A percentile compares a stretch with the other conserved stretches of the same genome.
Conservation (phyloP, 805 yeast species). For the Tetrapisispora arboricola region DNA sequence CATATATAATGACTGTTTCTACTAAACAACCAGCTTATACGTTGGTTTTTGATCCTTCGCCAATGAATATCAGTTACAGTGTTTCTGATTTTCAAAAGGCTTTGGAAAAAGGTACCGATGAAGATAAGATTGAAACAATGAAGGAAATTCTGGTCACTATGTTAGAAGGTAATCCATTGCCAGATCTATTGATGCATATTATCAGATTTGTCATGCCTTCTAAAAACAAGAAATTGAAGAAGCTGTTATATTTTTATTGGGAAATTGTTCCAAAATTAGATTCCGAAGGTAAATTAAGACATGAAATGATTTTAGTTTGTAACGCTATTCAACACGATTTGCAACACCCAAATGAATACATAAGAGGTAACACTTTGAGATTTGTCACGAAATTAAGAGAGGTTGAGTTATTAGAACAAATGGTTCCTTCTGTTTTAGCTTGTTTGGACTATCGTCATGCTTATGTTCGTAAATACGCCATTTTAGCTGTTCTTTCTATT, state of each 20-base stretch:
- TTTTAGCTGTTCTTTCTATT: slow-evolving; percentile 78
- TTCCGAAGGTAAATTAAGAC: slow-evolving; percentile 81
- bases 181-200: slow-evolving; percentile 90
- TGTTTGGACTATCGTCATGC: slow-evolving; percentile 96
- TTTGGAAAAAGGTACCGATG: slow-evolving; percentile 85
- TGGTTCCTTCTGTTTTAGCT: slow-evolving; percentile 83
- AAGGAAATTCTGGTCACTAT: slow-evolving; percentile 73
- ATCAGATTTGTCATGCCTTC: slow-evolving; percentile 97
- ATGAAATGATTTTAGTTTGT: slow-evolving; percentile 97
- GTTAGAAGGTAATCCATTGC: slow-evolving; percentile 88
- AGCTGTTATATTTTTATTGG: slow-evolving; percentile 91
- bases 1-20: slow-evolving; percentile 11
- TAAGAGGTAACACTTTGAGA: slow-evolving; percentile 90
- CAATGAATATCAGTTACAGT: slow-evolving; percentile 48
- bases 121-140: slow-evolving; percentile 82
- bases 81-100: slow-evolving; percentile 63
- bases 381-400: slow-evolving; percentile 85
- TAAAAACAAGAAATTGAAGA: slow-evolving; percentile 79
- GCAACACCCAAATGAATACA: slow-evolving; percentile 95
- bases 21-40: slow-evolving; percentile 49
- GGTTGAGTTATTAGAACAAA: slow-evolving; percentile 87
- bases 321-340: slow-evolving; percentile 95
- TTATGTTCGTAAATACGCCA: slow-evolving; percentile 94
- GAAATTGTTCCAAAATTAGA: slow-evolving; percentile 93
- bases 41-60: slow-evolving; percentile 65